Conservation (phyloP, 495 filamentous ascomycete genomes). For the Lepraria neglecta region DNA sequence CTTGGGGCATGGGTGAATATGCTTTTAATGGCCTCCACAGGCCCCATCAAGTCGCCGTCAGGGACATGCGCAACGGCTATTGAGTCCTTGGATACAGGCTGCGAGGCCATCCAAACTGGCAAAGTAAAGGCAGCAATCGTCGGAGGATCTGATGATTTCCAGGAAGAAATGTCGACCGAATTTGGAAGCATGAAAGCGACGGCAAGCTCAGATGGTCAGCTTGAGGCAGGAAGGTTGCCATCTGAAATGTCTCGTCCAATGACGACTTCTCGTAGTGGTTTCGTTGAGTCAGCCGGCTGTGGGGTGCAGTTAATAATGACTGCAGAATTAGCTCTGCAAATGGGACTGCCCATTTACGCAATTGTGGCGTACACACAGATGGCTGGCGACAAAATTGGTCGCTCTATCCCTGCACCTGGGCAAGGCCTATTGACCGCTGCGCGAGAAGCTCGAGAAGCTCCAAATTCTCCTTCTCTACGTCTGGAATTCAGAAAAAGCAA, state of each 20-base stretch:
- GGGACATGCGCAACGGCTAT: constrained; percentile 30
- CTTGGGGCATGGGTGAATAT: constrained; percentile 29
- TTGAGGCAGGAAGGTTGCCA: no score
- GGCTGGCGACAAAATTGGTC: constrained; percentile 26
- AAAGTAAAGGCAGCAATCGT: constrained; percentile 25
- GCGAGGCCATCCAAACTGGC: constrained; percentile 23
- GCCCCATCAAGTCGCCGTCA: constrained; percentile 27
- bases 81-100: constrained; percentile 29
- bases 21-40: constrained; percentile 24
- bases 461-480: constrained; percentile 20
- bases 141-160: constrained; percentile 28
- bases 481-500: constrained; percentile 19
- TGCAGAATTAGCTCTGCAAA: not conserved
- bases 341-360: not conserved
- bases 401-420: constrained; percentile 30
- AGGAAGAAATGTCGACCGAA: constrained; percentile 25
- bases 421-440: constrained; percentile 26
- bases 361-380: constrained; percentile 19
- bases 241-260: no score
- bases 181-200: constrained; percentile 31
- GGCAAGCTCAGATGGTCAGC: constrained; percentile 18
- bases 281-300: constrained; percentile 28
- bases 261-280: no score
- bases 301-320: constrained; percentile 2
- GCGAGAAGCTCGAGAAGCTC: constrained; percentile 10